Base-by-base conservation (phyloP, 495 filamentous ascomycete genomes). In the Chaetomium tenue region DNA sequence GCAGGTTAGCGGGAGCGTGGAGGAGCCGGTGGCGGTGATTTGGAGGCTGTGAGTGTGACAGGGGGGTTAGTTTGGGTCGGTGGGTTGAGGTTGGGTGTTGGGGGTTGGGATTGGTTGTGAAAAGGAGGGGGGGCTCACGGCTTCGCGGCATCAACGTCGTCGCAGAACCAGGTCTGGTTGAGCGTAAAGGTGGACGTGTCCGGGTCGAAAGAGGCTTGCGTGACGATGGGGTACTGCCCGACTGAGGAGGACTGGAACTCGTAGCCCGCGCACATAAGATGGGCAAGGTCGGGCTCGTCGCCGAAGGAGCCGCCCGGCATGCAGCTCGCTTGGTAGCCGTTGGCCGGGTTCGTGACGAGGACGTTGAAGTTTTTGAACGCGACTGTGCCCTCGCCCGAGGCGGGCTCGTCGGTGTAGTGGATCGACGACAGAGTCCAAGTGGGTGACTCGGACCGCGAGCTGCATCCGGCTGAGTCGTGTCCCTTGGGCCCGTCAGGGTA, bases 161-260 rank as follows among this genome's bases (percentile, higher is more conserved):
- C 72, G 61, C 73, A 75, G 51, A 61, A 75, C 73, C 72, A 75
- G 12, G 73, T 72, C 39, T 75, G 68, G 48, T 67, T 74, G 23
- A 75, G 28, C 12, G 37, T 39, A 6, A 75, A 65, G 8, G 30
- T 16, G 16, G 25, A 55, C 2, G 63, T 71, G 11, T n/a, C 40
- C 12, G 58, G 52, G 46, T 72, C 64, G n/a, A 70, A 74, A 1
- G 53, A 40, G 12, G 60, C 72, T 2, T 37, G 6, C 9, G 73
- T 74, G 15, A 30, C 13, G 46, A 64, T 61, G 12, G 42, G 30
- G 42, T 75, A 72, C 6, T 67, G 39, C 2, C 64, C 67, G 18
- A 58, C 53, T 25, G 8, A 5, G 16, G 50, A 42, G 12, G 55
- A 33, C 33, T 62, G 63, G 55, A 72, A 72, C 55, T 72, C 70